These are phyloP conservation scores for Kuraishia cidri DNA, from an alignment of 805 yeast genomes.

Conservation along the genomic window DNA sequence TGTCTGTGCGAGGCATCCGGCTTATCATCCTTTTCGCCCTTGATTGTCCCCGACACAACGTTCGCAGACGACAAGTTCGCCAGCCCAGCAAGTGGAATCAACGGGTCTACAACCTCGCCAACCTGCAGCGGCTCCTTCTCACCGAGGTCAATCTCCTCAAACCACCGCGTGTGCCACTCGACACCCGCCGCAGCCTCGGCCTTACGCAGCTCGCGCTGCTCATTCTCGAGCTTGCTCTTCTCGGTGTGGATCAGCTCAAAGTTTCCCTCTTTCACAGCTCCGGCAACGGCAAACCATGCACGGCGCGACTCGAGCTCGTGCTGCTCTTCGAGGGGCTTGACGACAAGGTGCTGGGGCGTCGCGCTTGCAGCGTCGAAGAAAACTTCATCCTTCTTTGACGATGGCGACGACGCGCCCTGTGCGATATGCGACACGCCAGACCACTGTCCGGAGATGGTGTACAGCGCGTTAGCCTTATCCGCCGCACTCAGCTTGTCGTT, in stretches of 20 bases:
- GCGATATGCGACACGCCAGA: slow-evolving; percentile 61
- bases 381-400: slow-evolving; percentile 34
- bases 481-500: slow-evolving; percentile 38
- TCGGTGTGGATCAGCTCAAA: slow-evolving; percentile 67
- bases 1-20: slow-evolving; percentile 37
- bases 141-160: slow-evolving; percentile 37
- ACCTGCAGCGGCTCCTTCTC: slow-evolving; percentile 13
- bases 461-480: slow-evolving; percentile 56
- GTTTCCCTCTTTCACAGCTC: slow-evolving; percentile 70
- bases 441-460: slow-evolving; percentile 90
- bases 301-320: slow-evolving; percentile 73
- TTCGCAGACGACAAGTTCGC: slow-evolving; percentile 53
- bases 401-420: slow-evolving; percentile 38
- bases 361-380: slow-evolving; percentile 56
- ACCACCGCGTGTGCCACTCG: slow-evolving; percentile 81
- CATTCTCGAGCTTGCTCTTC: slow-evolving; percentile 74
- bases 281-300: slow-evolving; percentile 89
- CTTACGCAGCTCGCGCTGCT: slow-evolving; percentile 76
- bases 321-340: slow-evolving; percentile 80
- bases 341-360: slow-evolving; percentile 47
- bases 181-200: slow-evolving; percentile 56
- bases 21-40: slow-evolving; percentile 45
- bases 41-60: slow-evolving; percentile 57
- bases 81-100: slow-evolving; percentile 29
- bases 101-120: slow-evolving; percentile 25